Evolutionary conservation across 2,329 filamentous ascomycete species (phyloP).

Genomic region (Tolypocladium endophyticum): DNA sequence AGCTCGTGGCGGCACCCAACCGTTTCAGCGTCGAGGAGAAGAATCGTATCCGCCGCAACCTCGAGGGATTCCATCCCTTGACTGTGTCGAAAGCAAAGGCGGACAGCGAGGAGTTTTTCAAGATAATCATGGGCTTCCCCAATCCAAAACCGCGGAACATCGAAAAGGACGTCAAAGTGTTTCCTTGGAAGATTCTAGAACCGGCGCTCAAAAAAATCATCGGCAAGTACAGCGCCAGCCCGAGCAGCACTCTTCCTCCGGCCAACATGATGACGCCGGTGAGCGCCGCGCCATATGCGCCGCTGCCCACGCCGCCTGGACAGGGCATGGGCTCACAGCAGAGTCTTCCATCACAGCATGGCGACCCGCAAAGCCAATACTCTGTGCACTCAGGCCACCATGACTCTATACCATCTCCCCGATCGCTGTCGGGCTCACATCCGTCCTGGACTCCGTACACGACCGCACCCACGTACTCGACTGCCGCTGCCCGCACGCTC

Average conservation of each 20-base stretch:
- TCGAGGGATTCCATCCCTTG: slow-evolving; percentile 85
- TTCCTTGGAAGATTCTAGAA: slow-evolving; percentile 85
- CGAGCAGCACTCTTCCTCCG: slow-evolving; percentile 25
- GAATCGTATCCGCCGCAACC: slow-evolving; percentile 90
- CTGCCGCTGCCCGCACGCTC: slow-evolving; percentile 29
- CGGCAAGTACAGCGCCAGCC: slow-evolving; percentile 71
- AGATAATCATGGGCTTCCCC: slow-evolving; percentile 95
- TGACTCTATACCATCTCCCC: slow-evolving; percentile 41
- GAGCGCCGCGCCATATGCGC: slow-evolving; percentile 27
- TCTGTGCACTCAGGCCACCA: slow-evolving; percentile 32
- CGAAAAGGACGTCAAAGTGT: slow-evolving; percentile 98
- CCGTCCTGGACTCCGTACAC: slow-evolving; percentile 39
- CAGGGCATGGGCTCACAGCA: slow-evolving; percentile 20
- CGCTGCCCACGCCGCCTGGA: slow-evolving; percentile 36
- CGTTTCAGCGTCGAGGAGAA: slow-evolving; percentile 96
- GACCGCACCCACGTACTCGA: slow-evolving; percentile 20
- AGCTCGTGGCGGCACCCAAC: slow-evolving; percentile 63
- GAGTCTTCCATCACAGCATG: slow-evolving; percentile 14
- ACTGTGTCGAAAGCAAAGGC: slow-evolving; percentile 89
- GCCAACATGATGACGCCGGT: slow-evolving; percentile 30
- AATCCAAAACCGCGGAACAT: slow-evolving; percentile 94
- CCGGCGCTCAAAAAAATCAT: slow-evolving; percentile 95
- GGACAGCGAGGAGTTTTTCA: slow-evolving; percentile 96
- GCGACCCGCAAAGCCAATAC: slow-evolving; percentile 25
- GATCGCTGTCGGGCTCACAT: slow-evolving; percentile 37